phyloP scores from a whole-genome alignment of 352 stramenopile genomes.

The Hyaloperonospora brassicae region DNA sequence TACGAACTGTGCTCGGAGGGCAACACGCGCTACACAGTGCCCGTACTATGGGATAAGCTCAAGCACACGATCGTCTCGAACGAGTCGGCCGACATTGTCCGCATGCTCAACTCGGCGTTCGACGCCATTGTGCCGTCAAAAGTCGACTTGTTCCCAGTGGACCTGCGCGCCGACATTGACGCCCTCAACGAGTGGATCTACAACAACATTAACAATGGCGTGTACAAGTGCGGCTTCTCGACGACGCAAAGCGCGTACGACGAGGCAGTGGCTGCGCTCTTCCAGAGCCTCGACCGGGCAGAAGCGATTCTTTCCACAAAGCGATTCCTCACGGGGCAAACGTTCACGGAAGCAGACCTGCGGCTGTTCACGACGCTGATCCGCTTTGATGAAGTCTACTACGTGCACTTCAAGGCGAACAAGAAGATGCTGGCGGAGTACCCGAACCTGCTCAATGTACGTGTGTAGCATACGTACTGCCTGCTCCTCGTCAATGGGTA shows the following conservation, averaged over 20 bases:
- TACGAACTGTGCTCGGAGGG: slow-evolving; percentile 73
- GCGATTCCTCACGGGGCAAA: slow-evolving; percentile 52
- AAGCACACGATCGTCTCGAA: slow-evolving; percentile 90
- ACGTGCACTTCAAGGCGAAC: slow-evolving; percentile 86
- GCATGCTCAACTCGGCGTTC: slow-evolving; percentile 85
- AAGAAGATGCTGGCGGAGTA: slow-evolving; percentile 85
- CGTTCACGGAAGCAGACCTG: slow-evolving; percentile 72
- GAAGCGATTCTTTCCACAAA: slow-evolving; percentile 61
- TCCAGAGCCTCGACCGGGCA: slow-evolving; percentile 58
- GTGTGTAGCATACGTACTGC: slow-evolving; percentile 4
- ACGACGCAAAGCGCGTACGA: slow-evolving; percentile 86
- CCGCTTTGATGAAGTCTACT: slow-evolving; percentile 80
- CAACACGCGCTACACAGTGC: slow-evolving; percentile 84
- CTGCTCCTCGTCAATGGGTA: not conserved
- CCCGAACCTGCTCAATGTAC: slow-evolving; percentile 75
- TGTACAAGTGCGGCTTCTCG: slow-evolving; percentile 90
- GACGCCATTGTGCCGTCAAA: slow-evolving; percentile 57
- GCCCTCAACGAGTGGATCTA: slow-evolving; percentile 89
- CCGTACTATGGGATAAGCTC: slow-evolving; percentile 88
- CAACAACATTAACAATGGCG: slow-evolving; percentile 88
- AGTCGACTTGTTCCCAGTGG: slow-evolving; percentile 72
- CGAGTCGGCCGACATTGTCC: slow-evolving; percentile 91
- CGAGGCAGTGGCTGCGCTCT: slow-evolving; percentile 60
- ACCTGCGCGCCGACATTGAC: slow-evolving; percentile 79
- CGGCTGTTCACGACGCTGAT: slow-evolving; percentile 78